phyloP scores from a whole-genome alignment of 1,284 basidiomycete species.

The Moesziomyces globuligerus region DNA sequence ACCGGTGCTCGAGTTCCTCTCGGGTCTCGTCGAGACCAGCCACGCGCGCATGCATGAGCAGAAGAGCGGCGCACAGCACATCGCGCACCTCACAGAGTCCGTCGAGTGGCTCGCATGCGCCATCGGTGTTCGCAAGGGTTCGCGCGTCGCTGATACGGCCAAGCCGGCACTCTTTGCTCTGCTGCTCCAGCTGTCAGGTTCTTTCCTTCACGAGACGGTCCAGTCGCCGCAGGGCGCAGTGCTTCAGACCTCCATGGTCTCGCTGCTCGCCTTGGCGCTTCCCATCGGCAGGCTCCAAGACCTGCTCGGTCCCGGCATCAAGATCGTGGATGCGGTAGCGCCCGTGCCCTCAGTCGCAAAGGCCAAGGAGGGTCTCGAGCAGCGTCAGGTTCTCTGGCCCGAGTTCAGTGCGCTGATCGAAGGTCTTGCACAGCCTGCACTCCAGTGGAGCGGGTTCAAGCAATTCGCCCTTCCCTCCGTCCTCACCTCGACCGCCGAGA shows the following conservation, averaged over 20 bases:
- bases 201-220: constrained; percentile 20
- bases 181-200: constrained; percentile 41
- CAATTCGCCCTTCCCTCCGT: constrained; percentile 60
- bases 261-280: constrained; percentile 48
- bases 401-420: constrained; percentile 55
- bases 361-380: constrained; percentile 19
- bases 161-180: constrained; percentile 54
- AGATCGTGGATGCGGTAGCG: constrained; percentile 52
- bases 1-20: constrained; percentile 46
- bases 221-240: constrained; percentile 21
- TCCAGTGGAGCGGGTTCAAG: constrained; percentile 59
- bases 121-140: constrained; percentile 62
- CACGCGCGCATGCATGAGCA: constrained; percentile 9
- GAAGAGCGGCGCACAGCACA: constrained; percentile 1
- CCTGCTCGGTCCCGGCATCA: constrained; percentile 57
- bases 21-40: constrained; percentile 33
- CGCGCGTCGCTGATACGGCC: constrained; percentile 47
- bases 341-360: constrained; percentile 24
- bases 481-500: constrained; percentile 51
- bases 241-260: constrained; percentile 38
- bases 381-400: constrained; percentile 40
- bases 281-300: constrained; percentile 63
- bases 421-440: constrained; percentile 47
- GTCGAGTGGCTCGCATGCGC: constrained; percentile 55
- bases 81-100: constrained; percentile 33